Evolutionary conservation across 2,329 filamentous ascomycete genomes (phyloP).

Genomic region (Iodosphaeria phyllophila): DNA sequence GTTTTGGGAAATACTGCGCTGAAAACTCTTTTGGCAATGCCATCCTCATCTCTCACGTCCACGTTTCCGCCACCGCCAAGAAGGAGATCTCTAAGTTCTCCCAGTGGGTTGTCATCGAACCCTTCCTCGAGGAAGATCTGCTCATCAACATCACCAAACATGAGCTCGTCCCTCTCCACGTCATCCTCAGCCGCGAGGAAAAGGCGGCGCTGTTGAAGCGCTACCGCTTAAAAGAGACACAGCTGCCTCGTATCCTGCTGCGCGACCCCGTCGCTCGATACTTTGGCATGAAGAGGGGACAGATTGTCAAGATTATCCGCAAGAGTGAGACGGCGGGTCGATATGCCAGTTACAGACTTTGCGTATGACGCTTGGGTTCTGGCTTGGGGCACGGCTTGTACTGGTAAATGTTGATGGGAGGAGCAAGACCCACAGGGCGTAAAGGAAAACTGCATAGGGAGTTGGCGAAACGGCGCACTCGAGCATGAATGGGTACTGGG

Average conservation of each 20-base stretch:
- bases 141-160: slow-evolving; percentile 97
- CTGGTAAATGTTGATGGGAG: no score
- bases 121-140: slow-evolving; percentile 88
- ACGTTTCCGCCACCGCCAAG: slow-evolving; percentile 71
- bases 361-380: no score
- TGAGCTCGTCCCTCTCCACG: slow-evolving; percentile 86
- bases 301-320: slow-evolving; percentile 97
- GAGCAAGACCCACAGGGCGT: no score
- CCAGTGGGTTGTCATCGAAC: slow-evolving; percentile 67
- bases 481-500: no score
- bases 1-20: slow-evolving; percentile 68
- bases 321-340: slow-evolving; percentile 88
- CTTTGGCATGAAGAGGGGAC: slow-evolving; percentile 71
- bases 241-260: slow-evolving; percentile 79
- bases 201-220: slow-evolving; percentile 70
- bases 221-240: slow-evolving; percentile 93
- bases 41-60: slow-evolving; percentile 69
- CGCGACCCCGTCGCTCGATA: slow-evolving; percentile 89
- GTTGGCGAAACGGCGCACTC: no score
- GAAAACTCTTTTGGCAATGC: slow-evolving; percentile 73
- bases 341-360: slow-evolving; percentile 82
- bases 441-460: no score
- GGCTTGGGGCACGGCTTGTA: no score
- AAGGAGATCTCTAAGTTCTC: slow-evolving; percentile 69
- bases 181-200: slow-evolving; percentile 77